A percentile compares a stretch with the other conserved stretches of the same genome.
phyloP scores from a whole-genome alignment of 1,284 basidiomycete species.

The Ceratobasidium sp. region DNA sequence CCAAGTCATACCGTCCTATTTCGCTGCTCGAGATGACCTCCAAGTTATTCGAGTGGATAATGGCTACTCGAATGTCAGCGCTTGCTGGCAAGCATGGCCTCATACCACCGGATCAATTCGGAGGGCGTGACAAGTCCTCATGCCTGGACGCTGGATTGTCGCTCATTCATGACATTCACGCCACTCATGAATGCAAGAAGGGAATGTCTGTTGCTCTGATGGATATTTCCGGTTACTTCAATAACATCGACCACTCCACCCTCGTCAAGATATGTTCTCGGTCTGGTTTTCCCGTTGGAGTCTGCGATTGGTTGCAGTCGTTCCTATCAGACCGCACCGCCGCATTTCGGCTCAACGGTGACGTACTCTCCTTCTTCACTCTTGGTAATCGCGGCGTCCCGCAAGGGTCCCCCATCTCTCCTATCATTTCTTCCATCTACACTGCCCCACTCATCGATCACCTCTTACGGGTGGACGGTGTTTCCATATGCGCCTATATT shows the following conservation, averaged over 20 bases:
- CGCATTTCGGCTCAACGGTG: constrained; percentile 46
- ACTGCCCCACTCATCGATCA: constrained; percentile 7
- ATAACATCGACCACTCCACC: no score
- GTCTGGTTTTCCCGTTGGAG: no score
- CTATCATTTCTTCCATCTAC: constrained; percentile 33
- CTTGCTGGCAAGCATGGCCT: constrained; percentile 44
- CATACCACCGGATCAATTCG: constrained; percentile 49
- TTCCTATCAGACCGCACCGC: constrained; percentile 46
- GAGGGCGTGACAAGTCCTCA: constrained; percentile 42
- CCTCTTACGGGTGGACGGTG: not conserved
- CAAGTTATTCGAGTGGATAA: no score
- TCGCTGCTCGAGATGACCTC: constrained; percentile 48
- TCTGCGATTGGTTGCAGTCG: no score
- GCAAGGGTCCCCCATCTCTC: constrained; percentile 28
- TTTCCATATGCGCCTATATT: not conserved
- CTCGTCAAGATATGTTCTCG: no score
- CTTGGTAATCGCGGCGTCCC: constrained; percentile 37
- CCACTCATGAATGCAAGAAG: no score
- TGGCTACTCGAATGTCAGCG: no score
- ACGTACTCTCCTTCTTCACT: not conserved
- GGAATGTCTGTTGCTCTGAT: no score
- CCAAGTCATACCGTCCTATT: constrained; percentile 54
- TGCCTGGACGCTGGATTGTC: no score
- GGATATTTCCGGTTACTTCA: no score
- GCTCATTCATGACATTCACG: no score